Base-by-base conservation (phyloP, 306 rosid genomes). In the Quercus dentata region DNA sequence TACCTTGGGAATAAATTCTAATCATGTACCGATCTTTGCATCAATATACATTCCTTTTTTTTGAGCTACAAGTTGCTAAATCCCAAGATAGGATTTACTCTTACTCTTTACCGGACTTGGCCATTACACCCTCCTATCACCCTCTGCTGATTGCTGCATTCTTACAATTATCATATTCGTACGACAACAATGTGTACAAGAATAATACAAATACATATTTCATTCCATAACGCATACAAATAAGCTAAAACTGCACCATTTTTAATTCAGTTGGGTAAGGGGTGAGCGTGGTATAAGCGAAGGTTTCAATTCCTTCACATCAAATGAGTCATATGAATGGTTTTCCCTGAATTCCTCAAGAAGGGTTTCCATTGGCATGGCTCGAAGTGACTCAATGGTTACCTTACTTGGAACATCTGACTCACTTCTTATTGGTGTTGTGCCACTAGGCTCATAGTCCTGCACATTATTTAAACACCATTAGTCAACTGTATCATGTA, bases 251-350 rank as follows among this genome's bases (percentile, higher is more conserved):
- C 57, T 68, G 3, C 13, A 4, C 61, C 75, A 28, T 21, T 15
- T 33, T 85, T 62, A 93, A 76, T 95, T 95, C 46, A 92, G 80
- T 78, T 82, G 94, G 56, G 71, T 84, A 6, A 96, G 97, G 0
- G 99, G 98, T 31, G 97, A 92, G 67, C 99, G 98, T 71, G 98
- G 97, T 86, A 96, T 89, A 72, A 90, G 92, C 1, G 98, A 93
- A 4, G 97, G 97, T 78, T 91, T 93, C 86, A 84, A 79, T 86
- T 93, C 98, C 78, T 90, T 93, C 72, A 70, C 85, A 6, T 93
- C 94, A 38, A 72, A 81, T 21, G 87, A 82, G 21, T 93, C 97
- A 23, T 74, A 79, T 4, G 97, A 86, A 76, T 91, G 79, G 63
- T 87, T 96, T 87, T 96, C 99, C 78, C 97, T 71, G 75, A 91